Evolutionary conservation across 441 rosid genomes (phyloP).

Genomic region (Croton setiger): DNA sequence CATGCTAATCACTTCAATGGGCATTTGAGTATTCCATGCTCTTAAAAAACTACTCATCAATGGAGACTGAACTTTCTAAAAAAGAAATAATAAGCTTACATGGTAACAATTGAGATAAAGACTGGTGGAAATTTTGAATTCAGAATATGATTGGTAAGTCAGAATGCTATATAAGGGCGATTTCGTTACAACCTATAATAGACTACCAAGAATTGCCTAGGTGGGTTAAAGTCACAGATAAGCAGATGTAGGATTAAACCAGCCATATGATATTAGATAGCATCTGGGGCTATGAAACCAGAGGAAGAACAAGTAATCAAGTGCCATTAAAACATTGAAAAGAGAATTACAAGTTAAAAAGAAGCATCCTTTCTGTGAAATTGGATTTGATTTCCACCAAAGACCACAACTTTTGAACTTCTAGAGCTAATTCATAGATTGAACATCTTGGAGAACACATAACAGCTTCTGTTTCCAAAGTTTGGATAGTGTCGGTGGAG

Average conservation of each 20-base stretch:
- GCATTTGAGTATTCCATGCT: background rate
- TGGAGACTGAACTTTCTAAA: background rate
- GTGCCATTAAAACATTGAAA: background rate
- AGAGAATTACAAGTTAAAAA: background rate
- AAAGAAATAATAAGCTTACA: constrained; percentile 13
- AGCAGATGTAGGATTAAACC: background rate
- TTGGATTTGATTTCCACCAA: constrained; percentile 1
- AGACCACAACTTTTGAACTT: constrained; percentile 3
- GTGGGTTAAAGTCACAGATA: background rate
- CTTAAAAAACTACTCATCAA: constrained; percentile 2
- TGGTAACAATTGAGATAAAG: background rate
- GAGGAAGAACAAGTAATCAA: background rate
- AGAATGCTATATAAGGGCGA: too few species aligned
- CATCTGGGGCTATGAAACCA: constrained; percentile 1
- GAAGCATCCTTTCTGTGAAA: background rate
- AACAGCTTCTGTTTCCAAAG: constrained; percentile 5
- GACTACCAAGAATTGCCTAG: background rate
- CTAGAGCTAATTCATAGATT: too few species aligned
- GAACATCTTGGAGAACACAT: background rate
- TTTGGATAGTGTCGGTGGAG: constrained; percentile 20
- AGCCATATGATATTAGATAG: background rate
- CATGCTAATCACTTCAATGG: background rate
- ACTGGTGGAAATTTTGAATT: background rate
- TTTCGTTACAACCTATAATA: too few species aligned
- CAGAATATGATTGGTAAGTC: too few species aligned